These are phyloP conservation scores for Adansonia gregorii DNA, from an alignment of 441 rosid genomes.

Conservation along the genomic window DNA sequence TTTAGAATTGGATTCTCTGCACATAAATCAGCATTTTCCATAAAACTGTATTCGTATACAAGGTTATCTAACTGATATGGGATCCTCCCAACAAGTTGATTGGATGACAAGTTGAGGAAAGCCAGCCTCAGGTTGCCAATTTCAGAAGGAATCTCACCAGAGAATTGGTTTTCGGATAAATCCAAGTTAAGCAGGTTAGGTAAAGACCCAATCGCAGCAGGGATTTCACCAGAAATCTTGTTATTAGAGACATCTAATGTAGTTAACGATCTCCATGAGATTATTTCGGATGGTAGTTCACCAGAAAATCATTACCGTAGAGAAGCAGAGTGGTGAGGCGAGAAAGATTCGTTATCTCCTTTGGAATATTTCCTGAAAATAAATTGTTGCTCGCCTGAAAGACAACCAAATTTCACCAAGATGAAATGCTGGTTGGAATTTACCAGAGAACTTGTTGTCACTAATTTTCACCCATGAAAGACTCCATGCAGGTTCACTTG, in stretches of 20 bases:
- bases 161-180: constrained; percentile 66
- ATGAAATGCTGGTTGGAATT: constrained; percentile 54
- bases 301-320: constrained; percentile 64
- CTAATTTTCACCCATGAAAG: constrained; percentile 67
- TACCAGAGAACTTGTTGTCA: constrained; percentile 72
- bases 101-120: constrained; percentile 67
- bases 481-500: constrained; percentile 61
- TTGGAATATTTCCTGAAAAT: constrained; percentile 64
- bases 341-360: constrained; percentile 58
- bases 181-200: constrained; percentile 58
- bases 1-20: constrained; percentile 47
- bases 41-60: constrained; percentile 69
- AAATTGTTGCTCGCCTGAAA: constrained; percentile 71
- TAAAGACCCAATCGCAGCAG: constrained; percentile 57
- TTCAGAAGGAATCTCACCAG: constrained; percentile 72
- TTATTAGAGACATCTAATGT: constrained; percentile 63
- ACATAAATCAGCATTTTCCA: constrained; percentile 69
- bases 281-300: constrained; percentile 58
- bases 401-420: constrained; percentile 60
- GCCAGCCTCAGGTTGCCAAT: constrained; percentile 51
- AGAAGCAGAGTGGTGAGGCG: constrained; percentile 46
- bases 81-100: constrained; percentile 62
- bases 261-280: constrained; percentile 63
- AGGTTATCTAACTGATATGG: constrained; percentile 56
- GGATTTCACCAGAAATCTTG: constrained; percentile 70